A percentile compares a stretch with the other conserved stretches of the same genome.
Evolutionary conservation across 1,284 basidiomycete species (phyloP).

Genomic region (Chalciporus sp.): DNA sequence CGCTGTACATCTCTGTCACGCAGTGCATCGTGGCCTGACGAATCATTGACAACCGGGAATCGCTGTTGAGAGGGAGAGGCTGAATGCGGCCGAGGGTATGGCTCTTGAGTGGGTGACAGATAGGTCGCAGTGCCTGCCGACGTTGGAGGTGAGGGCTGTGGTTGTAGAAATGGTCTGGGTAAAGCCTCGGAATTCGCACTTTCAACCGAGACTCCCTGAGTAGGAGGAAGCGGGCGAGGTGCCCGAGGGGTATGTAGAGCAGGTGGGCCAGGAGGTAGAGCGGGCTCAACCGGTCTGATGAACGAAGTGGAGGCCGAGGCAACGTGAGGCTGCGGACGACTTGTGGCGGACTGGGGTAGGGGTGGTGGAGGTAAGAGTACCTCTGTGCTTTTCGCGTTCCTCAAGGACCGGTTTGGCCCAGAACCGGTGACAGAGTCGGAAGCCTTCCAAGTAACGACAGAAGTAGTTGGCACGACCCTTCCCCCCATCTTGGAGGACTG

Average conservation of each 20-base stretch:
- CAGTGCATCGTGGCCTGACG: conserved; percentile 17
- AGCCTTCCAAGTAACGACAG: conserved; percentile 26
- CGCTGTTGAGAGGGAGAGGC: conserved; percentile 50
- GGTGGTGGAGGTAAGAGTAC: conserved; percentile 19
- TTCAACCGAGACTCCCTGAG: conserved; percentile 26
- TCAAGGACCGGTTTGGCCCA: conserved; percentile 17
- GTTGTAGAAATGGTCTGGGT: conserved; percentile 29
- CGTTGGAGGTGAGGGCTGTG: conserved; percentile 40
- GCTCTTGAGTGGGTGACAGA: conserved; percentile 44
- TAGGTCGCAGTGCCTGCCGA: conserved; percentile 29
- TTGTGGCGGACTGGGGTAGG: conserved; percentile 32
- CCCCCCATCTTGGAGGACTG: conserved; percentile 25
- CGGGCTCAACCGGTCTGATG: conserved; percentile 23
- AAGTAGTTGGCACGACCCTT: conserved; percentile 26
- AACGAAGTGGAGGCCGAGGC: conserved; percentile 21
- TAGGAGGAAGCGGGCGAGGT: conserved; percentile 35
- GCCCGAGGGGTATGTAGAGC: conserved; percentile 12
- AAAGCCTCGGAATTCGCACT: conserved; percentile 20
- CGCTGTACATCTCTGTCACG: conserved; percentile 36
- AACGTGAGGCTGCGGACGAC: conserved; percentile 30
- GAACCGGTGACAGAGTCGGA: conserved; percentile 24
- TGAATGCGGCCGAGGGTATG: conserved; percentile 60
- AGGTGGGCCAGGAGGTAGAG: conserved; percentile 7
- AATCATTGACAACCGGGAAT: conserved; percentile 28
- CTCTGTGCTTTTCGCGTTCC: conserved; percentile 34